These are phyloP conservation scores for Phytophthora sp. DNA, from an alignment of 352 stramenopile genomes.

Conservation along the genomic window DNA sequence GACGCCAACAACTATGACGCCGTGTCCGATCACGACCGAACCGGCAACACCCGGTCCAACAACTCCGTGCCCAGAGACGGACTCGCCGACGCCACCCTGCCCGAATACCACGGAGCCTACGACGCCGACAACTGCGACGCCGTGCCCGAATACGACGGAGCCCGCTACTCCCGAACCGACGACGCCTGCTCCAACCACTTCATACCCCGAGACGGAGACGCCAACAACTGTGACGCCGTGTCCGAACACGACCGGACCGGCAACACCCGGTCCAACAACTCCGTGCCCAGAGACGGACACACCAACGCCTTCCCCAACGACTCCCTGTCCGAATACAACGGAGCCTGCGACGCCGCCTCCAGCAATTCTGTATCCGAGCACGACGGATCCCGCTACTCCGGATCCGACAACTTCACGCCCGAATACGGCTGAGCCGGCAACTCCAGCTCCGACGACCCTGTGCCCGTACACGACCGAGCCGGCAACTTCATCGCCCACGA, in stretches of 20 bases:
- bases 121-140: neutral
- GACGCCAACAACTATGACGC: neutral
- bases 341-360: neutral
- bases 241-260: neutral
- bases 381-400: neutral
- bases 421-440: neutral
- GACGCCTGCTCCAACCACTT: neutral
- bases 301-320: too few species aligned
- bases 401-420: neutral
- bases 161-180: slow-evolving; percentile 1
- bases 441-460: too few species aligned
- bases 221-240: neutral
- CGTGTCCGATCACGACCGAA: neutral
- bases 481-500: neutral
- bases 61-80: neutral
- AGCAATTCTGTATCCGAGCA: neutral
- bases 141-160: neutral
- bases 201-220: neutral
- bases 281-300: slow-evolving; percentile 1
- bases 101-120: neutral
- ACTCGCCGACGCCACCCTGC: neutral
- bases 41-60: neutral
- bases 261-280: neutral
- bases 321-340: too few species aligned
- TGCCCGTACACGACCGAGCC: neutral